Evolutionary conservation across 2,329 filamentous ascomycete species (phyloP).

Genomic region (Colletotrichum eremochloae): DNA sequence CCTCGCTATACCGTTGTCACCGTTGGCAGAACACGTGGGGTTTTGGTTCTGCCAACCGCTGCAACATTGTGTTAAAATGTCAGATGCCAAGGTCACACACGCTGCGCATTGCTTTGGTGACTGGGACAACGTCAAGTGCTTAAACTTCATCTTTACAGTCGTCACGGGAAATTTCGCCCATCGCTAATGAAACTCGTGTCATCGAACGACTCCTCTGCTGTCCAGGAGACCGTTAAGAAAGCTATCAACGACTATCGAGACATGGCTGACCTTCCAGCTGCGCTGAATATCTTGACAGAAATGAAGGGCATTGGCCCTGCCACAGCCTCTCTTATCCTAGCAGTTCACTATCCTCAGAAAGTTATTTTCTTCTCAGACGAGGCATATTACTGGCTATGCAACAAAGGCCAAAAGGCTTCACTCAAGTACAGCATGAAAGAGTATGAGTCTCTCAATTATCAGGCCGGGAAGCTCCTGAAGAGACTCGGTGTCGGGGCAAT

Average conservation of each 20-base stretch:
- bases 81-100: not conserved
- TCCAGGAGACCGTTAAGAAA: constrained; percentile 63
- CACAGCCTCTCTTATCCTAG: constrained; percentile 80
- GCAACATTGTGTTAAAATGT: not conserved
- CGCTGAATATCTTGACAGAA: constrained; percentile 67
- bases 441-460: constrained; percentile 69
- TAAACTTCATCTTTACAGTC: constrained; percentile 52
- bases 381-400: constrained; percentile 78
- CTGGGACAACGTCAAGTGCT: not conserved
- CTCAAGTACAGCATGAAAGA: constrained; percentile 81
- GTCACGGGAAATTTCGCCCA: constrained; percentile 74
- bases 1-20: constrained; percentile 4
- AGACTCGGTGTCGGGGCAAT: constrained; percentile 69
- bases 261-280: constrained; percentile 53
- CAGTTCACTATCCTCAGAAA: constrained; percentile 69
- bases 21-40: not conserved
- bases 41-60: not conserved
- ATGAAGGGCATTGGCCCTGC: constrained; percentile 85
- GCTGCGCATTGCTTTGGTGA: not conserved
- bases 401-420: constrained; percentile 60
- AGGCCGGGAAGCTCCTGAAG: constrained; percentile 57
- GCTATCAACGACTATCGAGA: constrained; percentile 64
- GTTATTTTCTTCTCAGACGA: constrained; percentile 87
- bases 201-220: constrained; percentile 67
- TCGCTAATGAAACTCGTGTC: constrained; percentile 71